Conservation (phyloP, 1,284 basidiomycete species). For the Cryptococcus maquisensis region DNA sequence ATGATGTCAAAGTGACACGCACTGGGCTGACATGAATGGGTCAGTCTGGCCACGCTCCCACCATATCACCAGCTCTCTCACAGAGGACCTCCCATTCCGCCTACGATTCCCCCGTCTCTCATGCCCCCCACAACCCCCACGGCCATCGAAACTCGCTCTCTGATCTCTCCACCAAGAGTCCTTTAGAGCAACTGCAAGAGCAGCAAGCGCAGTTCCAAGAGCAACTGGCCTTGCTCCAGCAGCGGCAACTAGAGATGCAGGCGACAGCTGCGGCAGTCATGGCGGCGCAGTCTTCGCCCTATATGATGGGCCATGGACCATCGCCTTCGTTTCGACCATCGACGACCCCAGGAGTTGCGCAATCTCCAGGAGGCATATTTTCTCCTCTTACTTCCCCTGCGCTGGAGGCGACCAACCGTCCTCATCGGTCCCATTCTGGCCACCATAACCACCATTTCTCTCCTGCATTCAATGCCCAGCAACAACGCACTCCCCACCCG, state of each 20-base stretch:
- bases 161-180: conserved; percentile 11
- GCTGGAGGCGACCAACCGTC: conserved; percentile 48
- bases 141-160: conserved; percentile 2
- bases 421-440: conserved; percentile 17
- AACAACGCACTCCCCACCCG: conserved; percentile 29
- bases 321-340: conserved; percentile 17
- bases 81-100: conserved; percentile 25
- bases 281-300: conserved; percentile 30
- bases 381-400: conserved; percentile 59
- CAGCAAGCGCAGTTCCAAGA: conserved; percentile 46
- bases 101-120: conserved; percentile 27
- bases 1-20: background rate
- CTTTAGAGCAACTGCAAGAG: conserved; percentile 41
- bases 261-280: conserved; percentile 41
- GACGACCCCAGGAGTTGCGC: conserved; percentile 26
- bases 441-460: conserved; percentile 16
- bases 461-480: conserved; percentile 19
- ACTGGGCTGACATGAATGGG: background rate
- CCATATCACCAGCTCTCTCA: conserved; percentile 40
- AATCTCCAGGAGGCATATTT: conserved; percentile 50
- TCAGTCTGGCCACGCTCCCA: conserved; percentile 34
- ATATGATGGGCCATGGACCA: conserved; percentile 7
- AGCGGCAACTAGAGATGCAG: conserved; percentile 41
- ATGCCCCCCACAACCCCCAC: conserved; percentile 14
- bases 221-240: conserved; percentile 38